Conservation (phyloP, 192 early-diverging fungal genomes). For the Dissophora ornata region DNA sequence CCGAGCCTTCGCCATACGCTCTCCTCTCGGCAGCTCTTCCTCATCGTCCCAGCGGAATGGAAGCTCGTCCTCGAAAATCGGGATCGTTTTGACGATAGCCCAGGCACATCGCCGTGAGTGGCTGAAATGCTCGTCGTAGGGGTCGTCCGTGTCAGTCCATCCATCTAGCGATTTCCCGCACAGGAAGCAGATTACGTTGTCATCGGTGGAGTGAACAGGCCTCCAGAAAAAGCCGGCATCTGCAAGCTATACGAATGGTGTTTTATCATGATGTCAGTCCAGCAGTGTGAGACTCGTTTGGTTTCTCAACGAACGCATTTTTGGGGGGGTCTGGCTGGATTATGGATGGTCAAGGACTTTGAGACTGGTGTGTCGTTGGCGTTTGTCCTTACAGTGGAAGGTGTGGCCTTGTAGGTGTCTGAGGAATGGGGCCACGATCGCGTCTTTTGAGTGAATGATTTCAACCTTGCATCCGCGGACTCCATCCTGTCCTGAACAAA, state of each 20-base stretch:
- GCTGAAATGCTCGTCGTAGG: conserved; percentile 36
- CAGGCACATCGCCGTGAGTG: conserved; percentile 38
- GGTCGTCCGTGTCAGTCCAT: conserved; percentile 35
- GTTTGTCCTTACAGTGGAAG: conserved; percentile 10
- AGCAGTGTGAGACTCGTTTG: too few relatives aligned
- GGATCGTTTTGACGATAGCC: conserved; percentile 36
- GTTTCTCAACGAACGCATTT: too few relatives aligned
- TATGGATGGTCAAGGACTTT: too few relatives aligned
- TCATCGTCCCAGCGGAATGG: conserved; percentile 50
- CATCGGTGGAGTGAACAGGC: conserved; percentile 8
- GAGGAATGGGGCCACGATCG: conserved; percentile 28
- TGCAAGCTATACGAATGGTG: conserved; percentile 23
- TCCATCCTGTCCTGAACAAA: conserved; percentile 45
- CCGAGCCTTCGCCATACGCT: conserved; percentile 46
- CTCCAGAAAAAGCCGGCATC: conserved; percentile 53
- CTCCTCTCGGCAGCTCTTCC: conserved; percentile 31
- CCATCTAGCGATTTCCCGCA: conserved; percentile 50
- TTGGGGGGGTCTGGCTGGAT: too few relatives aligned
- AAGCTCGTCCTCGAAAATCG: conserved; percentile 4
- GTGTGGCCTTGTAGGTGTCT: conserved; percentile 10
- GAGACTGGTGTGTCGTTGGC: not conserved
- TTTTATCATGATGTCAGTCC: too few relatives aligned
- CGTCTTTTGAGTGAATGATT: conserved; percentile 22
- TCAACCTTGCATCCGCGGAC: conserved; percentile 29
- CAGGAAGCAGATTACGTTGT: conserved; percentile 55